These are phyloP conservation scores for Hypomyces perniciosus DNA, from an alignment of 2,329 filamentous ascomycete species.

Conservation along the genomic window DNA sequence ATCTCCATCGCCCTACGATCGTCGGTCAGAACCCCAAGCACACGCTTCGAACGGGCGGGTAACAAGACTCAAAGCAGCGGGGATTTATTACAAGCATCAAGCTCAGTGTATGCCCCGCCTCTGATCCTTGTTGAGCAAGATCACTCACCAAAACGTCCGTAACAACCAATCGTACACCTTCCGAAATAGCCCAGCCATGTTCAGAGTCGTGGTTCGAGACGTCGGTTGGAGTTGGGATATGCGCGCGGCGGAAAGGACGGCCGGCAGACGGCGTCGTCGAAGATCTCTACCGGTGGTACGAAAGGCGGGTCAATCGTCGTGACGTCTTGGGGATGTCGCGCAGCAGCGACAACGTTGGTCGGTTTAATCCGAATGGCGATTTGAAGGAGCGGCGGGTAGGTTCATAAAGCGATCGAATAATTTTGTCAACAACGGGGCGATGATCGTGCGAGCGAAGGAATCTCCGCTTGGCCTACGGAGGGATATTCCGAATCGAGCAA, in stretches of 20 bases:
- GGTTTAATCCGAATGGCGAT: neutral
- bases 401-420: conserved; percentile 4
- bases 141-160: conserved; percentile 87
- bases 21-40: conserved; percentile 9
- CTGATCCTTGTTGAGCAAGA: neutral
- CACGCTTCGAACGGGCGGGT: conserved; percentile 7
- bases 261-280: conserved; percentile 1
- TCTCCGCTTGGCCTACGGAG: conserved; percentile 9
- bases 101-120: neutral
- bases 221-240: conserved; percentile 1
- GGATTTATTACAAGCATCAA: conserved; percentile 2
- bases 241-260: neutral
- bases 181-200: conserved; percentile 87
- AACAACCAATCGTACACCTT: conserved; percentile 97
- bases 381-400: neutral
- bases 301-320: conserved; percentile 1
- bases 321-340: conserved; percentile 8
- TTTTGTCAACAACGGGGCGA: conserved; percentile 6
- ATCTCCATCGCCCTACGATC: conserved; percentile 85
- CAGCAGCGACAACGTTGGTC: conserved; percentile 1
- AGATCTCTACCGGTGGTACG: conserved; percentile 3
- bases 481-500: conserved; percentile 3
- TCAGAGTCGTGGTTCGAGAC: conserved; percentile 7
- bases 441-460: conserved; percentile 5
- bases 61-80: neutral